Base-by-base conservation (phyloP, 257 asterid genomes). In the Nicotiana paniculata region DNA sequence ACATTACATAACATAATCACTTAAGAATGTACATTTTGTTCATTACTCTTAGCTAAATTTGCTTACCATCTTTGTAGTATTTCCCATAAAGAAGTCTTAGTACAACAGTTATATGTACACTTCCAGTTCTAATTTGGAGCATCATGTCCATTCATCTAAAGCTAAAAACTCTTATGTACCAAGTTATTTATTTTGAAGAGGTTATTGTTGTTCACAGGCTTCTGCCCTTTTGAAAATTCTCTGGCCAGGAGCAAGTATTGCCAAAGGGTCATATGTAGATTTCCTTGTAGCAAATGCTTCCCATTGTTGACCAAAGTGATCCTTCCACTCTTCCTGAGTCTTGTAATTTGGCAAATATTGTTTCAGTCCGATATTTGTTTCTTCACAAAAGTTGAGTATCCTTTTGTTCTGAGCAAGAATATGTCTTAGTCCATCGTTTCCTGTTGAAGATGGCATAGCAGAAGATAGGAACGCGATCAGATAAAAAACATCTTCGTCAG, bases 221-320 rank as follows among this genome's bases (percentile, higher is more conserved):
- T 59, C 86, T 65, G 81, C 88, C 80, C 89, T 88, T 64, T 48
- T 85, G 86, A 95, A 95, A 86, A 95, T 93, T 77, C 91, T 85
- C 77, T 93, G 99, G 18, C 98, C 98, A 2, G 99, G 98, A 84
- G 97, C 95, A 83, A 95, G 89, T 81, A 95, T 91, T 18, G 94
- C 94, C 51, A 93, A 82, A 62, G 99, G 98, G 35, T 95, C 99
- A 75, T 95, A 93, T 80, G 82, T 81, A 68, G 84, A 77, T 84
- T 95, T 95, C 88, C 96, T 92, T 83, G 82, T 65, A 30, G 74
- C 70, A 85, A 93, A 95, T 64, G 59, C 85, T 80, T 90, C 92
- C 99, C 99, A 95, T 9, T 85, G 85, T 33, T 81, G 24, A 17
- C 99, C 99, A 59, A 93, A 95, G 83, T 95, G 99, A 66, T 88